Conservation (phyloP, 176 grass and related monocot genomes). For the Triticum dicoccoides region DNA sequence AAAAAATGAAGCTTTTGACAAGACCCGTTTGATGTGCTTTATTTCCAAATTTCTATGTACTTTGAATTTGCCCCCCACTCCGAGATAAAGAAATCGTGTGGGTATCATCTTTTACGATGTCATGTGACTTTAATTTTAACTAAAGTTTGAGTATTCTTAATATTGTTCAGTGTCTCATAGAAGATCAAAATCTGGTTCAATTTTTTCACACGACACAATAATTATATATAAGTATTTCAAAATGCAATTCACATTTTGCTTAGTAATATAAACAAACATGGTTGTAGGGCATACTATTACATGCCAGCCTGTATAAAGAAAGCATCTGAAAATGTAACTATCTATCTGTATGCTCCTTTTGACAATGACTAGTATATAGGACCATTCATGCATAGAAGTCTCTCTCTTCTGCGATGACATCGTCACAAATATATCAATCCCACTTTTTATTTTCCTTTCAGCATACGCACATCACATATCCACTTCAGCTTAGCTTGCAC, state of each 20-base stretch:
- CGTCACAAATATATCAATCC: not conserved
- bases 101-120: not conserved
- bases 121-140: not conserved
- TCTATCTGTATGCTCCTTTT: too few relatives aligned
- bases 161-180: not conserved
- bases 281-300: not conserved
- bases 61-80: too few relatives aligned
- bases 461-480: not conserved
- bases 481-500: conserved; percentile 39
- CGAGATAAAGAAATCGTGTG: not conserved
- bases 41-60: not conserved
- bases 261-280: not conserved
- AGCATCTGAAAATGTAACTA: too few relatives aligned
- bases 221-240: too few relatives aligned
- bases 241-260: too few relatives aligned
- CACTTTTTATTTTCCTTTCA: not conserved
- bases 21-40: not conserved
- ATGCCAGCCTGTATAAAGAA: too few relatives aligned
- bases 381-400: not conserved
- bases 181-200: not conserved
- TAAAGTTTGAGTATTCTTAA: not conserved
- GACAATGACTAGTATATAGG: too few relatives aligned
- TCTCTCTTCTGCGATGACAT: not conserved
- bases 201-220: not conserved
- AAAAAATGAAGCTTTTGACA: not conserved